phyloP scores from a whole-genome alignment of 768 basidiomycete species.

The Fistulinella prunicolor region DNA sequence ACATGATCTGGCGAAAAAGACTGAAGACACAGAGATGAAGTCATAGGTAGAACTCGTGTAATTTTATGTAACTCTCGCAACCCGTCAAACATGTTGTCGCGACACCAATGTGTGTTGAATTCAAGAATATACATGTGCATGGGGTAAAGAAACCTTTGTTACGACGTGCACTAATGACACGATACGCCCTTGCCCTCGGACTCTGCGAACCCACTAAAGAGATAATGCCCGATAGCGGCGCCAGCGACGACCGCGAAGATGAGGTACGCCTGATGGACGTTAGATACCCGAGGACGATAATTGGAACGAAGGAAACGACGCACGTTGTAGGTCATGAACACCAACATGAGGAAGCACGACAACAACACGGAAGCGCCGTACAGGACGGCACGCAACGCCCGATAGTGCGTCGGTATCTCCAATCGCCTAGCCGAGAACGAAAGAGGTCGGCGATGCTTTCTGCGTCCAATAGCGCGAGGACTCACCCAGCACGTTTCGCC shows the following conservation, averaged over 20 bases:
- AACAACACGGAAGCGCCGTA: constrained; percentile 78
- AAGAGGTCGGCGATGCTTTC: too few species aligned
- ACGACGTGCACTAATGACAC: constrained; percentile 60
- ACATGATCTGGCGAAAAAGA: constrained; percentile 85
- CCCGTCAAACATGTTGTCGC: background rate
- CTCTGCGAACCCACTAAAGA: constrained; percentile 68
- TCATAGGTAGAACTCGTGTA: constrained; percentile 30
- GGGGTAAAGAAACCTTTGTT: too few species aligned
- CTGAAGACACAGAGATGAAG: constrained; percentile 80
- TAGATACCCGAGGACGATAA: background rate
- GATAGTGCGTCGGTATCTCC: constrained; percentile 34
- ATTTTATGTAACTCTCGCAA: background rate
- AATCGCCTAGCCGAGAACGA: too few species aligned
- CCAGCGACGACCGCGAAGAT: constrained; percentile 80
- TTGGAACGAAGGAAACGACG: constrained; percentile 28
- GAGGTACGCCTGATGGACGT: constrained; percentile 70
- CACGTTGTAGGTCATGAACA: constrained; percentile 97
- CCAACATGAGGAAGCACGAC: constrained; percentile 90
- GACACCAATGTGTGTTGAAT: too few species aligned
- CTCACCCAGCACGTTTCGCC: constrained; percentile 44
- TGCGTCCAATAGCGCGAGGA: too few species aligned
- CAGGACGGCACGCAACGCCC: constrained; percentile 58
- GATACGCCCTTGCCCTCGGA: constrained; percentile 70
- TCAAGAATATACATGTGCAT: too few species aligned
- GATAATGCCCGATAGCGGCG: constrained; percentile 78